These are phyloP conservation scores for Flaveria linearis DNA, from an alignment of 129 eudicot species.

Conservation along the genomic window DNA sequence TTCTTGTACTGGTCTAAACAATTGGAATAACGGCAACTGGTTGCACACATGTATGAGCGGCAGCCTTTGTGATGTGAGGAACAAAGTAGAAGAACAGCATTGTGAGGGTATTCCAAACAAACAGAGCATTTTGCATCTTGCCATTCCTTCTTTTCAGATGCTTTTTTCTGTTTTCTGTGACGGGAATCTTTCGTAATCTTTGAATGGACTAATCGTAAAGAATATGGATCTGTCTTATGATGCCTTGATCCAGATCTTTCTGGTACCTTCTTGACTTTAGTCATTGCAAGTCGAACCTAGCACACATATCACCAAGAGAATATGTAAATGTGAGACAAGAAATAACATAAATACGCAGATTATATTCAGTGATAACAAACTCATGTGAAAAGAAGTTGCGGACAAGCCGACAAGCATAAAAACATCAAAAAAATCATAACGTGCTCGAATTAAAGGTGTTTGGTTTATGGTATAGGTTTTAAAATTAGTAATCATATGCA, in stretches of 20 bases:
- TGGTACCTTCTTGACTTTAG: conserved; percentile 48
- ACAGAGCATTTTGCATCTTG: conserved; percentile 50
- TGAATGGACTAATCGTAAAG: conserved; percentile 39
- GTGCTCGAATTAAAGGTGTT: not conserved
- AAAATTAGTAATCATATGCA: not conserved
- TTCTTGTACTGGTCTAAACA: conserved; percentile 60
- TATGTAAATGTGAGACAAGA: not conserved
- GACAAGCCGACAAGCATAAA: not conserved
- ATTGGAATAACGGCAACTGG: conserved; percentile 51
- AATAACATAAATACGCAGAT: not conserved
- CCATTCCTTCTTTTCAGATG: conserved; percentile 55
- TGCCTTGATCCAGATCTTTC: conserved; percentile 36
- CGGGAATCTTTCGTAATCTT: conserved; percentile 38
- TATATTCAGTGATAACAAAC: not conserved
- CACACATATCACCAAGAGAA: conserved; percentile 23
- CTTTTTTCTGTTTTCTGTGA: conserved; percentile 34
- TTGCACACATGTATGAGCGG: conserved; percentile 62
- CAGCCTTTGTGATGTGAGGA: conserved; percentile 51
- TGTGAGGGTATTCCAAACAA: conserved; percentile 60
- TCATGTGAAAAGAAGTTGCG: not conserved
- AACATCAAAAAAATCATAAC: not conserved
- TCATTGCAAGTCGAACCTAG: conserved; percentile 46
- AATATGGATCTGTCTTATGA: conserved; percentile 30
- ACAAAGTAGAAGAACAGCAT: conserved; percentile 56
- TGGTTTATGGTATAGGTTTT: not conserved